Conservation (phyloP, 352 stramenopile species). For the Pythium phragmitis region DNA sequence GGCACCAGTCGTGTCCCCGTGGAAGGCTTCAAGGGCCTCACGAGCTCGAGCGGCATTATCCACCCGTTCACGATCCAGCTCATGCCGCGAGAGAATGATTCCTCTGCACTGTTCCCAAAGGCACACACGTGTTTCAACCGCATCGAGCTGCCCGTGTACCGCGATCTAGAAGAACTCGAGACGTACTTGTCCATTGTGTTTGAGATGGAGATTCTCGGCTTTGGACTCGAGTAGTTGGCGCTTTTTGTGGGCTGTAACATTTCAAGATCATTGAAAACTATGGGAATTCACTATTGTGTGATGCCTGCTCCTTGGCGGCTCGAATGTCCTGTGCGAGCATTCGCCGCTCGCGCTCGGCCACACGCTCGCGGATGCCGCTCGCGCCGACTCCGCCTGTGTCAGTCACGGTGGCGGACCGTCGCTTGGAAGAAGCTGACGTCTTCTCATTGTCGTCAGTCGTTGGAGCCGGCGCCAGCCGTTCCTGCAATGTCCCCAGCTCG, state of each 20-base stretch:
- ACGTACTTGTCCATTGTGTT: conserved; percentile 81
- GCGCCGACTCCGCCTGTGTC: conserved; percentile 15
- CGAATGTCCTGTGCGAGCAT: conserved; percentile 47
- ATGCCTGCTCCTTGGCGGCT: conserved; percentile 36
- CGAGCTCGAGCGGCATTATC: conserved; percentile 77
- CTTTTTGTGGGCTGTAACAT: neutral
- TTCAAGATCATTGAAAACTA: conserved; percentile 1
- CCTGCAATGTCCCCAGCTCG: conserved; percentile 7
- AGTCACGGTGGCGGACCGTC: neutral
- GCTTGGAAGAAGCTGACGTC: neutral
- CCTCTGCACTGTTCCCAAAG: conserved; percentile 64
- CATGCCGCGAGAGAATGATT: conserved; percentile 41
- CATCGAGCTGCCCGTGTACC: conserved; percentile 82
- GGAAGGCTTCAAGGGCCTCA: conserved; percentile 79
- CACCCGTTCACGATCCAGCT: conserved; percentile 82
- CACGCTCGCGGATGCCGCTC: conserved; percentile 48
- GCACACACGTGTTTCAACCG: conserved; percentile 90
- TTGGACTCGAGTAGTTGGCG: conserved; percentile 61
- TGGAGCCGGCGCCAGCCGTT: neutral
- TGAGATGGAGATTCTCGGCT: conserved; percentile 85
- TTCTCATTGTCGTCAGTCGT: neutral
- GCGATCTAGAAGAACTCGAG: conserved; percentile 81
- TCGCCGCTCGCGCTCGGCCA: conserved; percentile 48
- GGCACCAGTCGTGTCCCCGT: conserved; percentile 94
- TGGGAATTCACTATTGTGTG: conserved; percentile 4